These are phyloP conservation scores for Eucalyptus melliodora DNA, from an alignment of 345 rosid species.

Conservation along the genomic window DNA sequence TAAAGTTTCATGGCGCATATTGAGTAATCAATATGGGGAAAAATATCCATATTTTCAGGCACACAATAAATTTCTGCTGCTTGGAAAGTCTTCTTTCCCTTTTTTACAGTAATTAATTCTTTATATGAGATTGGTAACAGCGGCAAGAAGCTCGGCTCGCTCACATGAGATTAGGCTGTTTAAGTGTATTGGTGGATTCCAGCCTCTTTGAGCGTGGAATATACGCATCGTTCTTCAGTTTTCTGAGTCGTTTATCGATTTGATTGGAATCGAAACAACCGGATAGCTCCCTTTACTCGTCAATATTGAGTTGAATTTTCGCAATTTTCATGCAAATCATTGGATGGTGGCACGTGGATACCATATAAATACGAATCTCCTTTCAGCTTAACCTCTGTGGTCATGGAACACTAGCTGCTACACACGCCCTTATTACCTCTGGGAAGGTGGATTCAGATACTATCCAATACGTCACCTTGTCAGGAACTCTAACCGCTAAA, in stretches of 20 bases:
- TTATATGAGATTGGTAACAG: neutral
- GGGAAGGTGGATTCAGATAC: slow-evolving; percentile 31
- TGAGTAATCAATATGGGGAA: neutral
- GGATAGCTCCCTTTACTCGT: neutral
- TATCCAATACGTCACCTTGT: slow-evolving; percentile 59
- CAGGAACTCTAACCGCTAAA: slow-evolving; percentile 61
- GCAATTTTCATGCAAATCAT: neutral
- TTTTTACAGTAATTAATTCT: neutral
- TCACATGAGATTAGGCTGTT: neutral
- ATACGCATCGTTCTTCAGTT: neutral
- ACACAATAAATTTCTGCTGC: neutral
- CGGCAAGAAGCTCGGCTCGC: neutral
- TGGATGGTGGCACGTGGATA: neutral
- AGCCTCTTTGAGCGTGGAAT: neutral
- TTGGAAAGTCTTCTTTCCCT: neutral
- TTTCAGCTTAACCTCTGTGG: slow-evolving; percentile 65
- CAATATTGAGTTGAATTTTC: neutral
- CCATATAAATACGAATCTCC: neutral
- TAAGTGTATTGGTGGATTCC: neutral
- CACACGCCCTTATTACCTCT: slow-evolving; percentile 45
- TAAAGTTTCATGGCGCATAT: neutral
- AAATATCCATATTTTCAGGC: neutral
- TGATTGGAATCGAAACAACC: neutral
- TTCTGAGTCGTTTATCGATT: neutral
- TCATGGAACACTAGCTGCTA: slow-evolving; percentile 80